These are phyloP conservation scores for Aspergillus melleus DNA, from an alignment of 2,329 filamentous ascomycete species.

Conservation along the genomic window DNA sequence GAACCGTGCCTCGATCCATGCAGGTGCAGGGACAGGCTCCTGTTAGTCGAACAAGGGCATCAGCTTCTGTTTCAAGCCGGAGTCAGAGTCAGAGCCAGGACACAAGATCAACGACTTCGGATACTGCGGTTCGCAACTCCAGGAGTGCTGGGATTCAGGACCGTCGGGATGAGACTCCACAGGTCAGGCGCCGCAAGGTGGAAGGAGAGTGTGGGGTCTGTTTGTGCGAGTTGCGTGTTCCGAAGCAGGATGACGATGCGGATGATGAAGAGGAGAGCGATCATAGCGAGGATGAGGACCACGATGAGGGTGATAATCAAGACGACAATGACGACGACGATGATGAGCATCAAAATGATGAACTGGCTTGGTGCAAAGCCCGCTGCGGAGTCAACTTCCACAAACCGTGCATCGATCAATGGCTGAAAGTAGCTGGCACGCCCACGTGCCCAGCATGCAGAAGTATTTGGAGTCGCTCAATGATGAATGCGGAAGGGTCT, in stretches of 20 bases:
- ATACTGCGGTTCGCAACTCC: too few relatives aligned
- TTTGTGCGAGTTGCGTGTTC: not conserved
- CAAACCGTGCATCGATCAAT: slow-evolving; percentile 19
- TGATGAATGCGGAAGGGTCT: too few relatives aligned
- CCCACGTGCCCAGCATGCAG: slow-evolving; percentile 19
- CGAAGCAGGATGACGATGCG: not conserved
- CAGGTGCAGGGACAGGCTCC: too few relatives aligned
- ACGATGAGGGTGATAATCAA: not conserved
- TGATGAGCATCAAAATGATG: not conserved
- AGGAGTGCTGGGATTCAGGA: too few relatives aligned
- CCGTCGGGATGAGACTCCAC: too few relatives aligned
- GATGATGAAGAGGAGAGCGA: not conserved
- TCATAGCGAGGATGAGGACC: not conserved
- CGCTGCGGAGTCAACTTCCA: slow-evolving; percentile 24
- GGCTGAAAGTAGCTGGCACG: slow-evolving; percentile 8
- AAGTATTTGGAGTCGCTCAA: slow-evolving; percentile 8
- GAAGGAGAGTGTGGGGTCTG: slow-evolving; percentile 11
- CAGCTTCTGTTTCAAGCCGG: too few relatives aligned
- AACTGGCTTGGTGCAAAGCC: slow-evolving; percentile 22
- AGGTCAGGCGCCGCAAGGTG: not conserved
- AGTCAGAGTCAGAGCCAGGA: too few relatives aligned
- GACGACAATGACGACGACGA: too few relatives aligned
- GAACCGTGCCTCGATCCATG: too few relatives aligned
- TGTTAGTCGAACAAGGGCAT: too few relatives aligned
- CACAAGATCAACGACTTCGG: too few relatives aligned